Evolutionary conservation across 257 asterid genomes (phyloP).

Genomic region (Salvia miltiorrhiza): DNA sequence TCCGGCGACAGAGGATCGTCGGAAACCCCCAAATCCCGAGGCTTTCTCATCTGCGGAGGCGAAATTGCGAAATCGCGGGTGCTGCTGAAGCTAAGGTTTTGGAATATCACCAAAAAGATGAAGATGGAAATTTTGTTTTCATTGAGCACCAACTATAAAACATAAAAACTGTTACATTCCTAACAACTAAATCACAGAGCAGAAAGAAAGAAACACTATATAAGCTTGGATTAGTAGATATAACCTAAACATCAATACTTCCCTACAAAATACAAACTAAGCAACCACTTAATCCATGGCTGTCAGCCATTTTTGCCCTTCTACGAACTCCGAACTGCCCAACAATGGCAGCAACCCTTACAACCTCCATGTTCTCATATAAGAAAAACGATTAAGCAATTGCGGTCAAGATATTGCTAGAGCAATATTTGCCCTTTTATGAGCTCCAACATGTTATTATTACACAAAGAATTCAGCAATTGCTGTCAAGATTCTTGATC

Average conservation of each 20-base stretch:
- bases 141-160: slow-evolving; percentile 16
- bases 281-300: too few species aligned
- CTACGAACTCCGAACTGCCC: neutral
- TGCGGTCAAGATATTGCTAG: neutral
- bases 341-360: neutral
- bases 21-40: slow-evolving; percentile 28
- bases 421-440: neutral
- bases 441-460: neutral
- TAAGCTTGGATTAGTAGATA: slow-evolving; percentile 5
- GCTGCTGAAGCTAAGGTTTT: slow-evolving; percentile 30
- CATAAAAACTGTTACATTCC: slow-evolving; percentile 21
- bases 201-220: neutral
- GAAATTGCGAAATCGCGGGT: slow-evolving; percentile 23
- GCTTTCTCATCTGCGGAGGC: slow-evolving; percentile 27
- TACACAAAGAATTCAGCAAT: neutral
- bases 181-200: slow-evolving; percentile 1
- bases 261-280: neutral
- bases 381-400: neutral
- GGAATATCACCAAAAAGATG: neutral
- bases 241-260: slow-evolving; percentile 10
- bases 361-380: too few species aligned
- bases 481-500: slow-evolving; percentile 37
- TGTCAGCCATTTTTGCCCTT: too few species aligned
- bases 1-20: slow-evolving; percentile 72
- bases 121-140: neutral